phyloP scores from a whole-genome alignment of 1,284 basidiomycete genomes.

The Tausonia pullulans region DNA sequence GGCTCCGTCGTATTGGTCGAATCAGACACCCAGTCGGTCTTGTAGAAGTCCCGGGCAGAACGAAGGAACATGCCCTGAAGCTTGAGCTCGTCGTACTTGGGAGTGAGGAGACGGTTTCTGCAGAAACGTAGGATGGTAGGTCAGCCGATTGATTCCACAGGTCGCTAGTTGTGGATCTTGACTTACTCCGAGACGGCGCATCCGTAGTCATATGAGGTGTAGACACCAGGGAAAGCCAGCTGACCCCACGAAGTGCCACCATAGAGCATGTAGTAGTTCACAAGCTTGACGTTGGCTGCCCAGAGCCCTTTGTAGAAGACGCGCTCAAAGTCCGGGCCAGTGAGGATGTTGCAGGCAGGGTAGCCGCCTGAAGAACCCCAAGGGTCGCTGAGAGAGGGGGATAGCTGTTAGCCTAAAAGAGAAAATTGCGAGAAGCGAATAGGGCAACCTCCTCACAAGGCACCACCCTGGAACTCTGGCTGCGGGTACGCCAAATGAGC shows the following conservation, averaged over 20 bases:
- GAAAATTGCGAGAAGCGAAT: too few species aligned
- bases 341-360: not conserved
- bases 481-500: too few species aligned
- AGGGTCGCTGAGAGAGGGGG: too few species aligned
- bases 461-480: conserved; percentile 4
- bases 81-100: conserved; percentile 7
- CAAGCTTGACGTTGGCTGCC: not conserved
- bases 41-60: not conserved
- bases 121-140: too few species aligned
- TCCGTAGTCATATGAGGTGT: conserved; percentile 7
- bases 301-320: not conserved
- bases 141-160: too few species aligned
- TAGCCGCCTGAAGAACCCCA: not conserved
- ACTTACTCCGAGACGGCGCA: not conserved
- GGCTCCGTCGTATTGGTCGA: too few species aligned
- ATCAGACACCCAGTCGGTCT: not conserved
- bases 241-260: not conserved
- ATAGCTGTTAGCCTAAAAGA: too few species aligned
- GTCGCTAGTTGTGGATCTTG: too few species aligned
- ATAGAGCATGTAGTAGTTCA: not conserved
- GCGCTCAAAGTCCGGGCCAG: not conserved
- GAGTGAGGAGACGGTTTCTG: not conserved
- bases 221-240: conserved; percentile 1
- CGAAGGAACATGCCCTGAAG: not conserved
- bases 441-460: not conserved